Evolutionary conservation across 2,329 filamentous ascomycete genomes (phyloP), one percentile per base, ranked within the genome.

Genomic region (Acrocalymma vagum): DNA sequence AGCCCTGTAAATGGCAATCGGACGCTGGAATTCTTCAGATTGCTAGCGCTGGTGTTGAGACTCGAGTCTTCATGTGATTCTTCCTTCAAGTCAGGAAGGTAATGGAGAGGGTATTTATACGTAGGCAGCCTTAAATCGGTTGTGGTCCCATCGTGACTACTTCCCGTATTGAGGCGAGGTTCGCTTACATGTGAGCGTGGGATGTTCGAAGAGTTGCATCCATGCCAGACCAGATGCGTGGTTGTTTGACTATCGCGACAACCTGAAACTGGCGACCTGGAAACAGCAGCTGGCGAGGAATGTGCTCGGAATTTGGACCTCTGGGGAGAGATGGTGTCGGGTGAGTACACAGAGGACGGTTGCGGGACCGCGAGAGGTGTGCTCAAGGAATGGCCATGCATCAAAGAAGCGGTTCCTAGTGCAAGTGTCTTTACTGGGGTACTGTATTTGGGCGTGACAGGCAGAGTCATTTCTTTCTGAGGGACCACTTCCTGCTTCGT

Each of bases 41-140:
- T 66, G 44, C 62, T 61, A 1, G 58, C 58, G 36, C 67, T 69
- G 5, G 59, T 66, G 26, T 71, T 67, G 23, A 71, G 49, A 42
- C 72, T 74, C 47, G 74, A 72, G 43, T 75, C 74, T 35, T 77
- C 74, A 29, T 74, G 65, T 13, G 74, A 75, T 43, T 77, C 75
- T 48, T 78, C 75, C 39, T 77, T 77, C 21, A 78, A 54, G 29
- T 73, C 72, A 9, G 74, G 70, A 11, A 77, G 65, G 55, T 72
- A 57, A 21, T 57, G 56, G 28, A 55, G 31, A 9, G 69, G 53
- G 47, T 73, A 70, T 33, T 53, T 49, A 31, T 60, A 67, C 15
- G 48, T 37, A 9, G 62, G 62, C 18, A 66, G 37, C 36, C 62
- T 61, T 22, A 70, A 42, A 38, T 67, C 59, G 11, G 67, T 69